Evolutionary conservation across 2,329 filamentous ascomycete genomes (phyloP).

Genomic region (Aspergillus aculeatinus): DNA sequence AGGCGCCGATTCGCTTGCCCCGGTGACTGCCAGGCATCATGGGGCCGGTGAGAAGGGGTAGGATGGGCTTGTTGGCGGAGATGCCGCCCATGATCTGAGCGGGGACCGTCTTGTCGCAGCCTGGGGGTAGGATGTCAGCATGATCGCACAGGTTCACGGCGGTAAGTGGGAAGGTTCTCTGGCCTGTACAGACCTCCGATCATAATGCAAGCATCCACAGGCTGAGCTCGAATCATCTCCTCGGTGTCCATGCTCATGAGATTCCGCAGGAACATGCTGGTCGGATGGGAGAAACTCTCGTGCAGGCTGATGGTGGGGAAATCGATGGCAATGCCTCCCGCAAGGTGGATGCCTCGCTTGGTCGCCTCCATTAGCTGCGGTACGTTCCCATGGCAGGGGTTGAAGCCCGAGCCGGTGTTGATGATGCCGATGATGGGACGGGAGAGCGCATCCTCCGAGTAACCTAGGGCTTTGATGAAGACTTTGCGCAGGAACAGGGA

Average conservation of each 20-base stretch:
- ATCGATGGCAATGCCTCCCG: constrained; percentile 66
- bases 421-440: constrained; percentile 70
- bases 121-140: constrained; percentile 35
- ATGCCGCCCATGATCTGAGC: constrained; percentile 74
- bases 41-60: constrained; percentile 68
- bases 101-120: constrained; percentile 72
- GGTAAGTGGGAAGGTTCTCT: constrained; percentile 1
- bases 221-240: constrained; percentile 72
- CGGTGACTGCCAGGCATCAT: constrained; percentile 71
- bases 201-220: constrained; percentile 65
- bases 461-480: constrained; percentile 74
- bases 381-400: constrained; percentile 71
- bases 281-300: constrained; percentile 67
- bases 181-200: constrained; percentile 56
- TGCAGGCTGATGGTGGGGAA: constrained; percentile 72
- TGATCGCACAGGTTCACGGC: background rate
- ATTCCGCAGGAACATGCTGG: constrained; percentile 72
- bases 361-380: constrained; percentile 70
- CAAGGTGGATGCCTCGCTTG: constrained; percentile 66
- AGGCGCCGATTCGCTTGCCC: constrained; percentile 66
- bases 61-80: constrained; percentile 68
- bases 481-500: constrained; percentile 72
- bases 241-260: constrained; percentile 78
- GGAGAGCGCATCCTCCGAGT: constrained; percentile 68
- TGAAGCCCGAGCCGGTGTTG: constrained; percentile 71